A percentile compares a stretch with the other conserved stretches of the same genome.
These are phyloP conservation scores for Lithohypha guttulata DNA, from an alignment of 2,329 filamentous ascomycete species.

Conservation along the genomic window DNA sequence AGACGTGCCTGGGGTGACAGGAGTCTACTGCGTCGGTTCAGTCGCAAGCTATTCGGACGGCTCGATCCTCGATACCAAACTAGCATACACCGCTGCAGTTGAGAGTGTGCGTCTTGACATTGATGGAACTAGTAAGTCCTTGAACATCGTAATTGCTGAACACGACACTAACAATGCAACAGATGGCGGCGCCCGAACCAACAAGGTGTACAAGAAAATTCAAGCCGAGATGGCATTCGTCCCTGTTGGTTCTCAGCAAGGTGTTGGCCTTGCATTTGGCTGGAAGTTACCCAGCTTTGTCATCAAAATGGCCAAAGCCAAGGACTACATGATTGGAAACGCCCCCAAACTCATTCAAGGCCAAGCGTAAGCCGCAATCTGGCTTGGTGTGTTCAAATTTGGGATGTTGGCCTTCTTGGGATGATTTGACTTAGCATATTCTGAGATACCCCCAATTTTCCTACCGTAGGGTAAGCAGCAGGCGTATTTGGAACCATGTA, in stretches of 20 bases:
- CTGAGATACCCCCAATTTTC: slow-evolving; percentile 5
- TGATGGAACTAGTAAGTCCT: slow-evolving; percentile 17
- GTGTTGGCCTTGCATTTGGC: slow-evolving; percentile 30
- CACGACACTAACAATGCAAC: slow-evolving; percentile 10
- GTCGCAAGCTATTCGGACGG: slow-evolving; percentile 23
- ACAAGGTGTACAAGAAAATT: slow-evolving; percentile 26
- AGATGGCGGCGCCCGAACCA: slow-evolving; percentile 21
- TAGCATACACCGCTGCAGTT: slow-evolving; percentile 16
- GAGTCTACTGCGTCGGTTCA: slow-evolving; percentile 20
- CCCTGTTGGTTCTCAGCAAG: slow-evolving; percentile 29
- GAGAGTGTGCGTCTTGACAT: slow-evolving; percentile 21
- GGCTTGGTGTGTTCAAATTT: not conserved
- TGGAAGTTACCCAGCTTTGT: slow-evolving; percentile 29
- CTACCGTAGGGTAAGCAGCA: too few relatives aligned
- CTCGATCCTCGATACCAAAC: slow-evolving; percentile 18
- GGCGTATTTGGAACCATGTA: too few relatives aligned
- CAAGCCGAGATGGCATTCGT: slow-evolving; percentile 28
- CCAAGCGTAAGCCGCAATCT: slow-evolving; percentile 12
- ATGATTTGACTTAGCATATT: slow-evolving; percentile 2
- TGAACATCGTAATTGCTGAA: not conserved
- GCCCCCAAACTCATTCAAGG: slow-evolving; percentile 21
- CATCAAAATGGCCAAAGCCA: slow-evolving; percentile 29
- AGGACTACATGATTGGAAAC: slow-evolving; percentile 28
- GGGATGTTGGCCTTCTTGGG: not conserved
- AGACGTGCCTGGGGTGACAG: slow-evolving; percentile 17